Evolutionary conservation across 345 rosid genomes (phyloP), one percentile per base, ranked within the genome.

Genomic region (Eucalyptus globulus): DNA sequence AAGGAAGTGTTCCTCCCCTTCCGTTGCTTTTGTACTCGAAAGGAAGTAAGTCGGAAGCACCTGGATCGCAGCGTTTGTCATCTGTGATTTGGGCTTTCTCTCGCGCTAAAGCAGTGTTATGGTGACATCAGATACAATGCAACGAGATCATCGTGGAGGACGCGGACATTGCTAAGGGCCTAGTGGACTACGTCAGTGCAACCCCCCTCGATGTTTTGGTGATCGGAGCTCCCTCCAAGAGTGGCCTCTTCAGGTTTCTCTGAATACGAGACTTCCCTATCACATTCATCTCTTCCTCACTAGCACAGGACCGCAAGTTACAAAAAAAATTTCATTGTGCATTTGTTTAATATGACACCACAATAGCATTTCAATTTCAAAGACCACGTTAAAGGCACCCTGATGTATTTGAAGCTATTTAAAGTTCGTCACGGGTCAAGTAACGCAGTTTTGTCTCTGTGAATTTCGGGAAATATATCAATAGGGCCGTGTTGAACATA

Each of bases 1-100:
- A 90, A 88, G 72, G 97, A 95, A 40, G 14, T 98, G 13, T 95
- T 98, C 90, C 97, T 97, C 47, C 99, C 99, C 12, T 98, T 95
- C 89, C 98, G 97, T 72, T 95, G 97, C 94, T 97, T 94, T 47
- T 97, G 99, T 92, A 92, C 95, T 21, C 90, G 97, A 69, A 98
- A 96, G 88, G 96, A 95, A n/a, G 99, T 97, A 58, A 40, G 93
- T 89, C 50, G 21, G 49, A 58, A 58, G 62, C 27, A 6, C 62
- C 54, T 45, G 67, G 62, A 86, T 53, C 87, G 45, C 19, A 19
- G 67, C 45, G 27, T 19, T 49, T 86, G 87, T 49, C 87, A 86
- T 17, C n/a, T 12, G 37, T 43, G 40, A 43, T 50, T 44, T 60
- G 56, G 31, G 43, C 22, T 27, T 65, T 49, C 11, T 31, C 43